A percentile compares a stretch with the other conserved stretches of the same genome.
Evolutionary conservation across 495 filamentous ascomycete genomes (phyloP).

Genomic region (Eremomyces bilateralis): DNA sequence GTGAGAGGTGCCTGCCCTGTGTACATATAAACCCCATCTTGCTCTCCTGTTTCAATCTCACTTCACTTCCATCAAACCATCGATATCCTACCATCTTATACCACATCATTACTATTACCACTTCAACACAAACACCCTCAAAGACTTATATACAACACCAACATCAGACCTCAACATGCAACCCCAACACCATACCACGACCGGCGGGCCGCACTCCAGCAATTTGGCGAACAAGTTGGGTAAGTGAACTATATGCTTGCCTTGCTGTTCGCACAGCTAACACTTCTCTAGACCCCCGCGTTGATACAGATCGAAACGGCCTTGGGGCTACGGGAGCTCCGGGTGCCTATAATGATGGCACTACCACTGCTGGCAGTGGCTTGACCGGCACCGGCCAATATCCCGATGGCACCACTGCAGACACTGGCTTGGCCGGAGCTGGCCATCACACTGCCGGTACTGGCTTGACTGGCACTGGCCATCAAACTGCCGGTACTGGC

Average conservation of each 20-base stretch:
- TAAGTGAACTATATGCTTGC: too few relatives aligned
- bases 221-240: constrained; percentile 23
- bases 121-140: neutral
- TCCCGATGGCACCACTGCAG: constrained; percentile 2
- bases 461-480: neutral
- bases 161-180: neutral
- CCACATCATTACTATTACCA: neutral
- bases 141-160: neutral
- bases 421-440: neutral
- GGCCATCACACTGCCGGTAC: neutral
- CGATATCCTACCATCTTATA: neutral
- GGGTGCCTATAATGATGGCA: neutral
- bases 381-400: too few relatives aligned
- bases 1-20: too few relatives aligned
- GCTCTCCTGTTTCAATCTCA: too few relatives aligned
- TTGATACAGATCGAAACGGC: constrained; percentile 22
- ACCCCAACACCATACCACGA: neutral
- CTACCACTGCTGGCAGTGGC: neutral
- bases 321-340: neutral
- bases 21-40: too few relatives aligned
- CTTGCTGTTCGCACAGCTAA: too few relatives aligned
- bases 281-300: too few relatives aligned
- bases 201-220: too few relatives aligned
- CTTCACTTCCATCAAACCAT: neutral
- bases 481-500: too few relatives aligned